Conservation (phyloP, 169 alveolate species). For the Plasmodium adleri region DNA sequence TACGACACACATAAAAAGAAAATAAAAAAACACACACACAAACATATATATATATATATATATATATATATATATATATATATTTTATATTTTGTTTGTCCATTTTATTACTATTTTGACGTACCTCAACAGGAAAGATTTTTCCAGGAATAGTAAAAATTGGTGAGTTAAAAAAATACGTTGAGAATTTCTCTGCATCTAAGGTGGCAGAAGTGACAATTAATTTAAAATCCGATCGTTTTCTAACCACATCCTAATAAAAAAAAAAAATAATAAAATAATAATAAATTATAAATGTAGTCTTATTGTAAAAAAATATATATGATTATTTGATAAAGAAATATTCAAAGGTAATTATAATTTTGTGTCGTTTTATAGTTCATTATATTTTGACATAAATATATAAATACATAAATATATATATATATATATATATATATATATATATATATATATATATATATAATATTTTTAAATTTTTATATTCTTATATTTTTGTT, state of each 20-base stretch:
- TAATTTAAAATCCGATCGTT: conserved; percentile 95
- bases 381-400: conserved; percentile 5
- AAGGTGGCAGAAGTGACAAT: conserved; percentile 99
- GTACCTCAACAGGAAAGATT: conserved; percentile 97
- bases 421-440: neutral
- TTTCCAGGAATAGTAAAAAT: conserved; percentile 99
- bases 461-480: too few species aligned
- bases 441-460: neutral
- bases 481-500: neutral
- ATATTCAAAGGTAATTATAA: too few species aligned
- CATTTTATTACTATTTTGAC: neutral
- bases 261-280: neutral
- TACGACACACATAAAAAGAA: neutral
- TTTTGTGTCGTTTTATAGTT: too few species aligned
- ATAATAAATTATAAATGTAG: neutral
- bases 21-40: neutral
- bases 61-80: too few species aligned
- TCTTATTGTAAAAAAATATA: neutral
- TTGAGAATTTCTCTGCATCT: conserved; percentile 97
- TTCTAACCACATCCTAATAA: conserved; percentile 89
- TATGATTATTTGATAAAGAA: neutral
- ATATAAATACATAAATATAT: neutral
- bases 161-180: conserved; percentile 96
- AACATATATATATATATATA: neutral
- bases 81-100: too few species aligned